These are phyloP conservation scores for Immersiporthe knoxdaviesiana DNA, from an alignment of 2,329 filamentous ascomycete genomes.

Conservation along the genomic window DNA sequence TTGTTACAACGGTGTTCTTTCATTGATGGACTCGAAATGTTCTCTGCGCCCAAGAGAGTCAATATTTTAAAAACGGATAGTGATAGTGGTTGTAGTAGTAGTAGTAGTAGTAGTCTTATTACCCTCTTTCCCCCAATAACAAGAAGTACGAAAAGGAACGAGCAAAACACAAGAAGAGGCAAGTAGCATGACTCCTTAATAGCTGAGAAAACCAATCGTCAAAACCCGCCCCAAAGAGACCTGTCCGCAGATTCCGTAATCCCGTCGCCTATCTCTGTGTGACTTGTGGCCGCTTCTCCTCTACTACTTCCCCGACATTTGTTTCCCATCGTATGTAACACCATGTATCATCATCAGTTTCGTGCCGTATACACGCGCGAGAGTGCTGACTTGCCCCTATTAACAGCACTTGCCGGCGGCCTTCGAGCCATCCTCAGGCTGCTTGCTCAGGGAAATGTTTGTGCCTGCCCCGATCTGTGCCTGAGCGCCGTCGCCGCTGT, in stretches of 20 bases:
- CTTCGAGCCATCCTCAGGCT: conserved; percentile 72
- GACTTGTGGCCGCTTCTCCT: conserved; percentile 22
- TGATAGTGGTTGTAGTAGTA: neutral
- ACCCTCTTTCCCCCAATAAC: conserved; percentile 8
- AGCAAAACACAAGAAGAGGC: conserved; percentile 25
- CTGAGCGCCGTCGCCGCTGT: conserved; percentile 81
- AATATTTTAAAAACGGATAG: neutral
- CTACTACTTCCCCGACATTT: conserved; percentile 33
- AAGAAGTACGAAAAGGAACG: conserved; percentile 23
- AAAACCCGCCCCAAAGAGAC: conserved; percentile 27
- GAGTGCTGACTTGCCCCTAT: conserved; percentile 35
- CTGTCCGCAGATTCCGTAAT: conserved; percentile 28
- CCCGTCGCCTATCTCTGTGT: conserved; percentile 26
- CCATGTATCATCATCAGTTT: conserved; percentile 40
- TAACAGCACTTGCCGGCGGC: conserved; percentile 86
- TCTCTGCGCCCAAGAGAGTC: conserved; percentile 7
- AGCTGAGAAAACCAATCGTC: conserved; percentile 29
- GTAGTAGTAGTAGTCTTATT: neutral
- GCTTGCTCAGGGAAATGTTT: conserved; percentile 86
- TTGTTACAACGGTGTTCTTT: conserved; percentile 18
- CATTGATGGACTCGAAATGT: conserved; percentile 17
- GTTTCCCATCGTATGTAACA: conserved; percentile 37
- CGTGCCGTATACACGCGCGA: conserved; percentile 37
- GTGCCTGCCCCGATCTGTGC: conserved; percentile 79
- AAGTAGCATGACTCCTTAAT: conserved; percentile 33